These are phyloP conservation scores for Royoungia palumana DNA, from an alignment of 768 basidiomycete genomes.

Conservation along the genomic window DNA sequence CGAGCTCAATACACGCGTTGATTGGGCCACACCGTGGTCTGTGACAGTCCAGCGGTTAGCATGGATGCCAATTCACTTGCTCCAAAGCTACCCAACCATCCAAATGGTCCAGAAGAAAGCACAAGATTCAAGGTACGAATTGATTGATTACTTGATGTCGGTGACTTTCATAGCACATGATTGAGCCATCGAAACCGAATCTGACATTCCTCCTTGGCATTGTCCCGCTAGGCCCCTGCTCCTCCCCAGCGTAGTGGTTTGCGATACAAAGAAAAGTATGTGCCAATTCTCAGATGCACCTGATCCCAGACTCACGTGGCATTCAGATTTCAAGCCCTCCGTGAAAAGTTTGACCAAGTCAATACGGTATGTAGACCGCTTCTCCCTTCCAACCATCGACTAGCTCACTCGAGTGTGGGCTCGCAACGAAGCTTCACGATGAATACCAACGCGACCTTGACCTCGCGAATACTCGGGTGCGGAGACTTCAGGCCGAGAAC, in stretches of 20 bases:
- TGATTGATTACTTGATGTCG: background rate
- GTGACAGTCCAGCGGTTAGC: background rate
- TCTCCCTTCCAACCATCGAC: background rate
- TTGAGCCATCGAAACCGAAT: background rate
- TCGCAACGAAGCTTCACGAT: constrained; percentile 17
- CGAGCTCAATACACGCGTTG: no score
- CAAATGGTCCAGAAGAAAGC: constrained; percentile 17
- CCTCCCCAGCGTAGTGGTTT: constrained; percentile 16
- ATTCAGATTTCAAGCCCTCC: constrained; percentile 27
- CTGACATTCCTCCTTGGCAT: background rate
- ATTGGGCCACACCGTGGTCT: no score
- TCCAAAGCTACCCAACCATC: constrained; percentile 10
- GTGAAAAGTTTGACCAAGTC: constrained; percentile 34
- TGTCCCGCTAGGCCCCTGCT: constrained; percentile 8
- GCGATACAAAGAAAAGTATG: constrained; percentile 34
- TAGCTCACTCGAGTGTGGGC: background rate
- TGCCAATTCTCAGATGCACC: background rate
- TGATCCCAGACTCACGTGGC: background rate
- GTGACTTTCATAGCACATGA: background rate
- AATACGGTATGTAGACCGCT: constrained; percentile 22
- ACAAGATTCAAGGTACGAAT: constrained; percentile 24
- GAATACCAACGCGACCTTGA: constrained; percentile 27
- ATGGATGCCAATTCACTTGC: constrained; percentile 16
- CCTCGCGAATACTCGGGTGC: constrained; percentile 26
- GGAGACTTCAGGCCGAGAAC: constrained; percentile 31